Evolutionary conservation across 2,329 filamentous ascomycete species (phyloP), one percentile per base, ranked within the genome.

Genomic region (Penicillium capsulatum): DNA sequence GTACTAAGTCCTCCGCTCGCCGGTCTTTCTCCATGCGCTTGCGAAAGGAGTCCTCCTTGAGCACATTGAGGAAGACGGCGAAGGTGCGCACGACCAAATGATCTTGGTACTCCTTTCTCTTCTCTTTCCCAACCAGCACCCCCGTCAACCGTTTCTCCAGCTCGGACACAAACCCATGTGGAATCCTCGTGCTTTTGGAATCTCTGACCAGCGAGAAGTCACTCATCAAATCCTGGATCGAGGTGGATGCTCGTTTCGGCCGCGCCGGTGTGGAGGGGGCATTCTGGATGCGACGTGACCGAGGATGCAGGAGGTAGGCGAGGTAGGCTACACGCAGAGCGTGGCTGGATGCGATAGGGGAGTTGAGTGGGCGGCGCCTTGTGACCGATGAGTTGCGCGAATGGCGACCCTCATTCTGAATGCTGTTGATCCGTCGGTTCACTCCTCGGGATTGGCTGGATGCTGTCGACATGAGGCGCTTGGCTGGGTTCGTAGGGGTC

Each of bases 1-100:
- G 75, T 36, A 98, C 81, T 36, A 97, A 71, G 48, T 94, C 90
- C 66, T 98, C 92, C 15, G 94, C 83, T 58, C 91, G 83, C 47
- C 91, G 80, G 64, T 96, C 91, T 68, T 94, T 94, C 60, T 96
- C 89, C 72, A 96, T 88, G 43, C 82, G 84, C 69, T 89, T 94
- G 52, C 87, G 83, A 59, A 96, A 96, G 31, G 80, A 81, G 46
- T 83, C 82, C 47, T 94, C 87, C 54, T 91, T 96, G 63, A 98
- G 86, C 40, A 88, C 85, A 43, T 91, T 96, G 61, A 96, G 84
- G 49, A 95, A 95, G 50, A 88, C 86, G 39, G 88, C 92, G 69
- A 98, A 98, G 2, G 88, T 94, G 46, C 91, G 79, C 69, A 95
- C 96, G 50, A 98, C 83, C 17, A 84, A 74, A n/a, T 86, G 75